Base-by-base conservation (phyloP, 2,329 filamentous ascomycete species). In the Salinomyces thailandicus region DNA sequence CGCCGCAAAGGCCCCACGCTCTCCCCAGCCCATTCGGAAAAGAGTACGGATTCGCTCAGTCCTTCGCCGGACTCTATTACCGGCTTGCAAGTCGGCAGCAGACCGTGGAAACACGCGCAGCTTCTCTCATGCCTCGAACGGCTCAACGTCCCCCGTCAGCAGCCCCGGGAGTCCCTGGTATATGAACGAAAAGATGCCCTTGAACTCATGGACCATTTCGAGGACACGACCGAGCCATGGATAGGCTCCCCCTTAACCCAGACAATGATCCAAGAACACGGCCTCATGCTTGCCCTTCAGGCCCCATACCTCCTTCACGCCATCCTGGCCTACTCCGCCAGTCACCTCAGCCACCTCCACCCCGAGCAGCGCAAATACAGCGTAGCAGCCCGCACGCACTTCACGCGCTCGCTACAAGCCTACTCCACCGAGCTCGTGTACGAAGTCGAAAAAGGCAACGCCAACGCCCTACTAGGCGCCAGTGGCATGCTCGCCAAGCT, bases 281-380 rank as follows among this genome's bases (percentile, higher is more conserved):
- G 34, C 17, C 71, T 95, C 47, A 75, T 77, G 46, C 80, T 93
- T 54, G 85, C 84, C 38, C 72, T 85, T 33, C 77, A 77, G 13
- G 77, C 85, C 54, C 70, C 77, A 37, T 95, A 89, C 62, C 85
- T 94, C 48, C 87, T 95, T 84, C 82, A 89, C 61, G 79, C 87
- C 11, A 72, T 95, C 50, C 72, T 95, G 35, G 85, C 85, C 7
- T 81, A 95, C 52, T 93, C 87, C 11, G 87, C 89, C 37, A 86
- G 82, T 52, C 86, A 95, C 62, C 75, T 96, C 45, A 81, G 85
- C 35, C 89, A 51, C 87, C 85, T 38, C 77, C 81, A 55, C 91
- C 85, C 53, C 75, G 77, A 31, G 73, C 86, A 26, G 4, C 27
- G 39, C 19, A 41, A 41, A 14, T 47, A 43, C 27, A 28, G 39